Percentiles rank a stretch among this genome's conserved stretches.
Conservation (phyloP, 495 filamentous ascomycete genomes). For the Opeltia flavorubescens region DNA sequence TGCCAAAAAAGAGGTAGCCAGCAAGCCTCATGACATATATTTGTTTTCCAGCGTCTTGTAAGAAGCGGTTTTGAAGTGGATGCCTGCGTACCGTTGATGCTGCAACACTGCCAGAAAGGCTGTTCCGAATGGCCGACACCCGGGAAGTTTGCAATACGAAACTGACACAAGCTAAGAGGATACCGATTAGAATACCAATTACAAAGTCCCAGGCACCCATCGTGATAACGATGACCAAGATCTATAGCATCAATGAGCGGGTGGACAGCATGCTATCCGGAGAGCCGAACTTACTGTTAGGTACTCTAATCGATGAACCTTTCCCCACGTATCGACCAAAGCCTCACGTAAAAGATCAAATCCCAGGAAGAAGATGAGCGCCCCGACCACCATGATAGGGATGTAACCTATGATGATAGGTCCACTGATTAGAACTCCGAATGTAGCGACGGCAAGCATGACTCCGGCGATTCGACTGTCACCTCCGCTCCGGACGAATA, state of each 20-base stretch:
- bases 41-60: slow-evolving; percentile 73
- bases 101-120: slow-evolving; percentile 72
- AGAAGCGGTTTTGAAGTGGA: slow-evolving; percentile 72
- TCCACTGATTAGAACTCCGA: slow-evolving; percentile 67
- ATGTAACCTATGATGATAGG: slow-evolving; percentile 85
- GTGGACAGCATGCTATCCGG: not conserved
- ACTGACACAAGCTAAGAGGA: slow-evolving; percentile 79
- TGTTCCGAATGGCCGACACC: slow-evolving; percentile 73
- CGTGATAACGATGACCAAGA: slow-evolving; percentile 80
- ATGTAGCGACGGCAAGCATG: slow-evolving; percentile 70
- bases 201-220: slow-evolving; percentile 98
- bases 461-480: slow-evolving; percentile 73
- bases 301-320: slow-evolving; percentile 74
- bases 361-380: slow-evolving; percentile 83
- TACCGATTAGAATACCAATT: slow-evolving; percentile 78
- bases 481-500: slow-evolving; percentile 86
- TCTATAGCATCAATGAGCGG: slow-evolving; percentile 31
- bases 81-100: slow-evolving; percentile 86
- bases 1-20: slow-evolving; percentile 92
- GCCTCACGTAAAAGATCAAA: slow-evolving; percentile 84
- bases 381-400: slow-evolving; percentile 91
- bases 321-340: slow-evolving; percentile 74
- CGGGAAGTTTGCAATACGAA: slow-evolving; percentile 83
- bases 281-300: slow-evolving; percentile 47
- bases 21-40: slow-evolving; percentile 80